Percentiles rank a stretch among this genome's conserved stretches.
Evolutionary conservation across 108 stramenopile genomes (phyloP).

Genomic region (Cyclostephanos invisitatus): DNA sequence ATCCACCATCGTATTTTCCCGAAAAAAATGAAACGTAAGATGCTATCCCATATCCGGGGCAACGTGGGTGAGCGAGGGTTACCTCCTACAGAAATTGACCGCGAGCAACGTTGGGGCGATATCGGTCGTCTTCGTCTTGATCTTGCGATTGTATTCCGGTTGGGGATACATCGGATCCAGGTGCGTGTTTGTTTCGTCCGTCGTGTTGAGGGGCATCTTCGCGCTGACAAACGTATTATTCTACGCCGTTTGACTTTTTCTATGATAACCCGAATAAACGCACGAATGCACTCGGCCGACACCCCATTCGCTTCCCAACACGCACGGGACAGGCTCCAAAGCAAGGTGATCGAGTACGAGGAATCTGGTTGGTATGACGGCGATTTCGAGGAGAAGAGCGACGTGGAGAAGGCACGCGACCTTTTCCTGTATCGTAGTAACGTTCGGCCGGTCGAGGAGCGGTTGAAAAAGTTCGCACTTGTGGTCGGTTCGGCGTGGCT

Average conservation of each 20-base stretch:
- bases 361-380: constrained; percentile 91
- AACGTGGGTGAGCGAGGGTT: constrained; percentile 79
- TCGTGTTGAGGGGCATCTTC: background rate
- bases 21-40: constrained; percentile 1
- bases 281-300: too few relatives aligned
- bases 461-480: constrained; percentile 61
- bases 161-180: constrained; percentile 83
- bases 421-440: constrained; percentile 71
- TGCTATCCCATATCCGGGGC: constrained; percentile 85
- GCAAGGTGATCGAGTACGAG: constrained; percentile 85
- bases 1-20: too few relatives aligned
- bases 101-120: constrained; percentile 78
- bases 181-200: background rate
- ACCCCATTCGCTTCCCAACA: too few relatives aligned
- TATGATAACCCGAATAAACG: too few relatives aligned
- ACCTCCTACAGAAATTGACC: constrained; percentile 71
- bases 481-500: constrained; percentile 60
- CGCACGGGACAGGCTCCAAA: constrained; percentile 48
- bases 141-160: constrained; percentile 74
- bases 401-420: constrained; percentile 73
- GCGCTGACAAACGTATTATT: too few relatives aligned
- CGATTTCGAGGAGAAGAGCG: constrained; percentile 74
- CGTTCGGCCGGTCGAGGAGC: constrained; percentile 77
- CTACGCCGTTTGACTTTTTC: too few relatives aligned
- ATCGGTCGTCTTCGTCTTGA: constrained; percentile 54